Evolutionary conservation across 805 yeast species (phyloP).

Genomic region (Candida nanaspora): DNA sequence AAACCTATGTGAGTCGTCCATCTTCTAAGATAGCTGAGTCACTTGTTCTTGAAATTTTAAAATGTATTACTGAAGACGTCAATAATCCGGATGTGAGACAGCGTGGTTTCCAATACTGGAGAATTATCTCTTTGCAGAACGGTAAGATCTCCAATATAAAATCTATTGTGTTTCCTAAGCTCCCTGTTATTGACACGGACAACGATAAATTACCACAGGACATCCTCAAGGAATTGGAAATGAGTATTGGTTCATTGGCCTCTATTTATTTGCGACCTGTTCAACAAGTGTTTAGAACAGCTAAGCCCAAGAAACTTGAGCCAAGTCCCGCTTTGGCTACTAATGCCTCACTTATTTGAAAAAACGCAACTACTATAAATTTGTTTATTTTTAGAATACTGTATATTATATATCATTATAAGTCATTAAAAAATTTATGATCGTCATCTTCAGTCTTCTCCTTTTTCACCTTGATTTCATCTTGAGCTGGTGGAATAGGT

Average conservation of each 20-base stretch:
- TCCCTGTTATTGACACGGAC: conserved; percentile 60
- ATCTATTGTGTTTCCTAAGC: conserved; percentile 49
- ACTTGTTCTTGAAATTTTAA: conserved; percentile 51
- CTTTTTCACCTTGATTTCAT: conserved; percentile 3
- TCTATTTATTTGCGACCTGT: conserved; percentile 82
- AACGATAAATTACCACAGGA: conserved; percentile 63
- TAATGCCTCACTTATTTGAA: background rate
- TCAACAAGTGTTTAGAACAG: conserved; percentile 65
- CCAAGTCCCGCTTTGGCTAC: conserved; percentile 39
- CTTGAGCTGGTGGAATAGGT: background rate
- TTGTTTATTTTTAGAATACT: conserved; percentile 1
- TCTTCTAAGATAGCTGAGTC: conserved; percentile 45
- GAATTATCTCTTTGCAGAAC: conserved; percentile 52
- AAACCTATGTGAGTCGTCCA: conserved; percentile 46
- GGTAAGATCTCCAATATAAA: conserved; percentile 33
- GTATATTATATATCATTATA: background rate
- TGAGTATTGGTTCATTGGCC: conserved; percentile 76
- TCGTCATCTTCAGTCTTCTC: background rate
- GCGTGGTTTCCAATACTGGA: conserved; percentile 81
- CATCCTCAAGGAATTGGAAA: conserved; percentile 72
- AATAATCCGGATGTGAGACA: conserved; percentile 85
- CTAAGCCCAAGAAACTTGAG: conserved; percentile 44
- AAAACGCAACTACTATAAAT: background rate
- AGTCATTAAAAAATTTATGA: background rate
- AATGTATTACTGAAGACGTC: conserved; percentile 63